Evolutionary conservation across 2,329 filamentous ascomycete genomes (phyloP), one percentile per base, ranked within the genome.

Genomic region (Aspergillus sp.): DNA sequence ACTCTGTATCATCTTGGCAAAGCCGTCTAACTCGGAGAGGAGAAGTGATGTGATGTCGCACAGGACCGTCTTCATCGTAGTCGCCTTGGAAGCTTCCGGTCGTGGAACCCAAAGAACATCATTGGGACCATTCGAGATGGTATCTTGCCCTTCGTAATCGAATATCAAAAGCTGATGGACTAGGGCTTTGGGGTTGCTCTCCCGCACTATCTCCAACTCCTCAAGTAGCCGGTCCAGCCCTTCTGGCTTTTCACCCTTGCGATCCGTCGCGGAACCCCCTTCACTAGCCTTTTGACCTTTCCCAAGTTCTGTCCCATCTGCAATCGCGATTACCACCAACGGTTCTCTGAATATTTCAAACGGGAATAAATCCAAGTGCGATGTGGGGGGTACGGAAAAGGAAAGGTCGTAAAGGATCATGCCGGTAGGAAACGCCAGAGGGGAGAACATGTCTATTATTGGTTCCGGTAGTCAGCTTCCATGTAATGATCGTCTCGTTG

Each of bases 321-420:
- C 86, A 48, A 97, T 75, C 3, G 88, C 91, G 52, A 98, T 79
- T 28, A 97, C 76, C 44, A 86, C 80, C 45, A 96, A 75, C 6
- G 88, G 85, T 64, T 94, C 88, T 57, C 90, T 80, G 65, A 88
- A 94, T 39, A 91, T 74, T 65, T 98, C 93, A 72, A 96, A 96
- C 1, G 93, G 90, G 34, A 85, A 85, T 36, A 94, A 72, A 19
- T 87, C 79, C 39, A 88, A 74, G 62, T 94, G 88, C 30, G 87
- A 88, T 30, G 82, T 77, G n/a, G 86, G 82, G 27, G 88, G 85
- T 46, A 85, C 75, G 59, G 88, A 84, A 50, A 86, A 88, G 48
- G 86, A 83, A 52, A 96, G 78, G 64, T 95, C 86, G 75, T 93
- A 96, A 58, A 96, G 78, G 51, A 97, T 85, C 60, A 83, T 82